Percentiles rank a stretch among this genome's conserved stretches.
Conservation (phyloP, 306 rosid species). For the Castanea crenata region DNA sequence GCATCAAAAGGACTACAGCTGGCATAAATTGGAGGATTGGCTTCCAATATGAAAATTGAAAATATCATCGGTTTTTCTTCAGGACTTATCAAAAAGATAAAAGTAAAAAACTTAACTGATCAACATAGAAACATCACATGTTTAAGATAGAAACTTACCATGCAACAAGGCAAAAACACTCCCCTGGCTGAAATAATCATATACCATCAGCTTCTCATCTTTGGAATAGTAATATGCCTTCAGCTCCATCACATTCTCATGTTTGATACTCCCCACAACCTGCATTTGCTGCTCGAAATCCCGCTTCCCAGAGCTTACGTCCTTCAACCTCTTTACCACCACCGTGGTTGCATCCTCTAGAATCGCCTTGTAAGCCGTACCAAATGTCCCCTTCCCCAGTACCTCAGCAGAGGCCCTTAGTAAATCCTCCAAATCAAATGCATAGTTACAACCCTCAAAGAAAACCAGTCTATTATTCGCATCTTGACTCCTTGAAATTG, state of each 20-base stretch:
- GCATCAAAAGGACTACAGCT: neutral
- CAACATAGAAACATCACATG: neutral
- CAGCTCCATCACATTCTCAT: constrained; percentile 82
- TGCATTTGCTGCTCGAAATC: constrained; percentile 88
- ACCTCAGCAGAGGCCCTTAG: constrained; percentile 95
- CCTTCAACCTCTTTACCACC: constrained; percentile 88
- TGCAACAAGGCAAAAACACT: constrained; percentile 75
- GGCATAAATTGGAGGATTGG: neutral
- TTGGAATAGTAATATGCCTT: constrained; percentile 78
- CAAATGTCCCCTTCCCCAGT: constrained; percentile 87
- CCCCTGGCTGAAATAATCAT: constrained; percentile 62
- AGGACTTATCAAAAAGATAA: neutral
- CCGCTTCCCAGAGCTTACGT: constrained; percentile 60
- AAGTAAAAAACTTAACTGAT: neutral
- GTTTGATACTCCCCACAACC: constrained; percentile 68
- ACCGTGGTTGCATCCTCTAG: constrained; percentile 77
- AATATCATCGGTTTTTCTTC: neutral
- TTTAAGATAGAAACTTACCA: constrained; percentile 46
- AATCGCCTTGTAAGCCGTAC: constrained; percentile 75
- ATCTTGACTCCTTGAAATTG: constrained; percentile 65
- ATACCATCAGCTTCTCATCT: constrained; percentile 73
- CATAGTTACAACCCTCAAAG: constrained; percentile 77
- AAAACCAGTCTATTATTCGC: constrained; percentile 68
- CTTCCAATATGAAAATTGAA: neutral
- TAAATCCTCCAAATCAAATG: constrained; percentile 92